A percentile compares a stretch with the other conserved stretches of the same genome.
Conservation (phyloP, 202 grass and related monocot genomes). For the Schoenoplectus tabernaemontani region DNA sequence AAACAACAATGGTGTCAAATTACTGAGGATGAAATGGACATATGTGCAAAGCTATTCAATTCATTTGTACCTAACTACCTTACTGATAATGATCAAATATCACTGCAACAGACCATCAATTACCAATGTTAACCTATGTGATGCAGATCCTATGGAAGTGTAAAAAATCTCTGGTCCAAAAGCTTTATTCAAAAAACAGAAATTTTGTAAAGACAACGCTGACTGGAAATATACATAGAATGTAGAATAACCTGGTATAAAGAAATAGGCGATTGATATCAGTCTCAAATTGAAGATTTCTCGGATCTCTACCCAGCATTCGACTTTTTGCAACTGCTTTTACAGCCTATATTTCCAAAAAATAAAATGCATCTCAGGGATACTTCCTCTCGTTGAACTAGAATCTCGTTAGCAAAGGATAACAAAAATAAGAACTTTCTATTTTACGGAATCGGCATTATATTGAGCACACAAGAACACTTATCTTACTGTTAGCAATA, state of each 20-base stretch:
- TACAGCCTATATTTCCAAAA: constrained; percentile 41
- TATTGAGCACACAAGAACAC: background rate
- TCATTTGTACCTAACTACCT: background rate
- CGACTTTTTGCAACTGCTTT: constrained; percentile 53
- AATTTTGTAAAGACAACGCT: background rate
- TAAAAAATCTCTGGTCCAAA: constrained; percentile 6
- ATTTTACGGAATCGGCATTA: background rate
- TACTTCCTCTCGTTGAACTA: background rate
- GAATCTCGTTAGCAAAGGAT: background rate
- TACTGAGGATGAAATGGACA: background rate
- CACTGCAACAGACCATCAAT: background rate
- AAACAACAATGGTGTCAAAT: constrained; percentile 3
- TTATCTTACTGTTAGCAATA: background rate
- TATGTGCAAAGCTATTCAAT: constrained; percentile 1
- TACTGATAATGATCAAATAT: constrained; percentile 2
- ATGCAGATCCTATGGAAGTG: background rate
- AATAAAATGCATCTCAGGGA: background rate
- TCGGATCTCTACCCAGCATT: constrained; percentile 66
- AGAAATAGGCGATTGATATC: constrained; percentile 83
- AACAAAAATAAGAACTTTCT: background rate
- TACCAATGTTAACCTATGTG: background rate
- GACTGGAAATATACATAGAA: constrained; percentile 1
- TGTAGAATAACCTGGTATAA: constrained; percentile 55
- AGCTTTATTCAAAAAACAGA: background rate
- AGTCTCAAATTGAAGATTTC: constrained; percentile 78